phyloP scores from a whole-genome alignment of 2,329 filamentous ascomycete species.

The Xenoacremonium recifei region DNA sequence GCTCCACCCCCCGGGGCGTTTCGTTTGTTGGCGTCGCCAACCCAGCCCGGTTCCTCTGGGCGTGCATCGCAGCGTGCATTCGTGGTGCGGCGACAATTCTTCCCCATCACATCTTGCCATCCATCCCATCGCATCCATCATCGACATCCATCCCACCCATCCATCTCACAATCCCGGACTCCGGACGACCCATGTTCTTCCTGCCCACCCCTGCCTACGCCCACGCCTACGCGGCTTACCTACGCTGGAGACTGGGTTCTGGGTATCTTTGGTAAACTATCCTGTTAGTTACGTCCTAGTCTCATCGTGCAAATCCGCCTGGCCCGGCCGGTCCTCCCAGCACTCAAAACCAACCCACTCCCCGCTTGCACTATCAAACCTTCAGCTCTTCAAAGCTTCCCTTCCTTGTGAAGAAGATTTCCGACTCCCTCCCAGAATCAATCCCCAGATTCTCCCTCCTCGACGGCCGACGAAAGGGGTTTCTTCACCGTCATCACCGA shows the following conservation, averaged over 20 bases:
- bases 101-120: conserved; percentile 1
- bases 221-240: conserved; percentile 28
- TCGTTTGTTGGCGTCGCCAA: conserved; percentile 9
- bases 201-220: conserved; percentile 10
- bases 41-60: conserved; percentile 9
- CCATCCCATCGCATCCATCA: conserved; percentile 11
- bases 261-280: no score
- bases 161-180: background rate
- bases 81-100: no score
- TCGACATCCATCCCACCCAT: conserved; percentile 10
- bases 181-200: conserved; percentile 12
- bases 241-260: no score
- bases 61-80: conserved; percentile 10
- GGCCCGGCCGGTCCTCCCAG: conserved; percentile 21
- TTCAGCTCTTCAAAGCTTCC: conserved; percentile 23
- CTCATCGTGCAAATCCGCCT: conserved; percentile 14
- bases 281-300: background rate
- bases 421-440: conserved; percentile 15
- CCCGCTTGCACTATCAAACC: conserved; percentile 16
- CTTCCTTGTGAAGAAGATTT: conserved; percentile 22
- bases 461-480: background rate
- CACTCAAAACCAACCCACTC: conserved; percentile 27
- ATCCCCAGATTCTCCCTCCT: conserved; percentile 10
- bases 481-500: background rate
- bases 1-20: background rate